Evolutionary conservation across 2,329 filamentous ascomycete genomes (phyloP).

Genomic region (Trichoderma asperellum): DNA sequence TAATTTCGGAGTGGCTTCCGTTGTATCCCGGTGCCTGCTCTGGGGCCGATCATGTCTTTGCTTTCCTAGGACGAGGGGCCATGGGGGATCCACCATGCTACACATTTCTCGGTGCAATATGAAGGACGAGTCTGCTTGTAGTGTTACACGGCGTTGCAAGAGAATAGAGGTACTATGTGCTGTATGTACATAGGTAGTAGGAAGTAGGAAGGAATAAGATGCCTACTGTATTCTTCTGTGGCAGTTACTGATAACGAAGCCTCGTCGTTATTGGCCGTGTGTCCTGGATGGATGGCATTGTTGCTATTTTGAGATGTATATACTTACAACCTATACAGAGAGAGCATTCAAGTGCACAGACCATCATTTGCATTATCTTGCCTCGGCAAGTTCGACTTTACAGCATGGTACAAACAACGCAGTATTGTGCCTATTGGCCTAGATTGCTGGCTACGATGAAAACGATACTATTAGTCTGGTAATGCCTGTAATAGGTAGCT

Average conservation of each 20-base stretch:
- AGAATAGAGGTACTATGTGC: background rate
- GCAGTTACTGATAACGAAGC: background rate
- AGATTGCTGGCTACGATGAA: background rate
- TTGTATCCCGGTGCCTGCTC: conserved; percentile 8
- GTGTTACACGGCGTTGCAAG: background rate
- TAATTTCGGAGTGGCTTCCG: conserved; percentile 12
- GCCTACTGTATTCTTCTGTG: background rate
- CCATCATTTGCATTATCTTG: background rate
- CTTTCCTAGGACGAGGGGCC: background rate
- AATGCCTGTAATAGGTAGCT: background rate
- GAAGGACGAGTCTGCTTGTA: background rate
- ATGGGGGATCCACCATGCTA: background rate
- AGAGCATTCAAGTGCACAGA: background rate
- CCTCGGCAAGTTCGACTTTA: background rate
- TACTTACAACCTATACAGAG: background rate
- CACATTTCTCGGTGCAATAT: background rate
- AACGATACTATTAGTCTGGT: too few species aligned
- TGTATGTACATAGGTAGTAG: too few species aligned
- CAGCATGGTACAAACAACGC: background rate
- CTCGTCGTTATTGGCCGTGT: background rate
- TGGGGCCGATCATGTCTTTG: background rate
- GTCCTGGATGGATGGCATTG: background rate
- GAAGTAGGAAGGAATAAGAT: background rate
- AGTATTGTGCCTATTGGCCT: too few species aligned
- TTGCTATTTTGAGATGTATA: background rate